These are phyloP conservation scores for Aspergillus niger DNA, from an alignment of 2,329 filamentous ascomycete species.

Conservation along the genomic window DNA sequence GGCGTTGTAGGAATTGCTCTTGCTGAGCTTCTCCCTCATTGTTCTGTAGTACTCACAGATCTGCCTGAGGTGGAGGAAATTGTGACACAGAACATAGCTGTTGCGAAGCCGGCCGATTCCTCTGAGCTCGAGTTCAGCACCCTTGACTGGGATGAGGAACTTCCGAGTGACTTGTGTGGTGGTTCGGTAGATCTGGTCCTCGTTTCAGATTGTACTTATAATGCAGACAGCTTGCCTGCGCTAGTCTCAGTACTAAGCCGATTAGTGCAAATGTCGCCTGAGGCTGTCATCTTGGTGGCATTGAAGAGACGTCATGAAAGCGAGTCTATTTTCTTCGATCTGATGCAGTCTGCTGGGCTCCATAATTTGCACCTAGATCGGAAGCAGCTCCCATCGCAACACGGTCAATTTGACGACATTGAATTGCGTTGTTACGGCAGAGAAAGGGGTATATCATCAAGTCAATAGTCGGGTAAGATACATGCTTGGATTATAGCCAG, in stretches of 20 bases:
- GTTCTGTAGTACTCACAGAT: slow-evolving; percentile 64
- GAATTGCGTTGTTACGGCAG: slow-evolving; percentile 41
- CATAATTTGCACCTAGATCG: slow-evolving; percentile 31
- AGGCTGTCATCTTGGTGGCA: slow-evolving; percentile 58
- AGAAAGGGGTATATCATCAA: neutral
- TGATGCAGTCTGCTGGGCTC: slow-evolving; percentile 52
- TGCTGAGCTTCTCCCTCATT: slow-evolving; percentile 54
- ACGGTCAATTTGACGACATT: slow-evolving; percentile 39
- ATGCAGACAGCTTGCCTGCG: slow-evolving; percentile 65
- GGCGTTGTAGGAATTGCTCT: slow-evolving; percentile 69
- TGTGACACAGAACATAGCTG: slow-evolving; percentile 56
- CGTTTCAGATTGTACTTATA: slow-evolving; percentile 74
- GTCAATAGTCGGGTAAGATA: neutral
- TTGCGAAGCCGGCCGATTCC: slow-evolving; percentile 44
- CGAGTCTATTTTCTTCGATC: slow-evolving; percentile 66
- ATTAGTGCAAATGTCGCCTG: slow-evolving; percentile 52
- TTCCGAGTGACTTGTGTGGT: slow-evolving; percentile 46
- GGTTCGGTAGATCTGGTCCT: slow-evolving; percentile 60
- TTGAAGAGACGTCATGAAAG: slow-evolving; percentile 69
- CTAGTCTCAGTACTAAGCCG: slow-evolving; percentile 60
- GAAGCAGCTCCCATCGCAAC: slow-evolving; percentile 41
- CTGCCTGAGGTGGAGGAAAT: slow-evolving; percentile 65
- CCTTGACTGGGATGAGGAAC: slow-evolving; percentile 64
- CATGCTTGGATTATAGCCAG: neutral
- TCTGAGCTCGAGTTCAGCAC: slow-evolving; percentile 52